These are phyloP conservation scores for Coemansia sp. DNA, from an alignment of 371 early-diverging fungal genomes.

Conservation along the genomic window DNA sequence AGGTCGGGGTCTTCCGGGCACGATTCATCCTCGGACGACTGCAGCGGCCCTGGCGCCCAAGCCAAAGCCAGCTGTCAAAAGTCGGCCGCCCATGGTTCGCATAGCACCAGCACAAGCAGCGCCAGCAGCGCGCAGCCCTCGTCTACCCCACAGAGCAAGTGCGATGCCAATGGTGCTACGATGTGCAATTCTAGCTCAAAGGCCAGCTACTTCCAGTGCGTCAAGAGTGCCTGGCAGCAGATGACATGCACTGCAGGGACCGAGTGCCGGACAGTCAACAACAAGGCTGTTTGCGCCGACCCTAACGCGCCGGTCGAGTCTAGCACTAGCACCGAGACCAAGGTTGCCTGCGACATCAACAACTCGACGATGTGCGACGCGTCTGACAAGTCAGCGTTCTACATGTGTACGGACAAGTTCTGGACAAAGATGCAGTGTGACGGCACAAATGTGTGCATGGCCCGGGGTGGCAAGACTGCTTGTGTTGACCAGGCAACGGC, in stretches of 20 bases:
- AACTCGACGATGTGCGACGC: conserved; percentile 41
- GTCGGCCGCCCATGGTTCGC: neutral
- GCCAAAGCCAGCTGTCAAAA: neutral
- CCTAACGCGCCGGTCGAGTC: conserved; percentile 20
- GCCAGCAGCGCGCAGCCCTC: neutral
- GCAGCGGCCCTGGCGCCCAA: neutral
- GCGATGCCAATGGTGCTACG: conserved; percentile 19
- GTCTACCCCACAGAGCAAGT: conserved; percentile 5
- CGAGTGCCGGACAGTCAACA: conserved; percentile 28
- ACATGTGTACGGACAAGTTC: conserved; percentile 29
- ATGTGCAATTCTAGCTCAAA: conserved; percentile 27
- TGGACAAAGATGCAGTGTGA: conserved; percentile 48
- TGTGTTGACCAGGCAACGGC: conserved; percentile 34
- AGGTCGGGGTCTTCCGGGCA: neutral
- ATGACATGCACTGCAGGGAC: conserved; percentile 36
- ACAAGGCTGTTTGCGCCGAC: conserved; percentile 37
- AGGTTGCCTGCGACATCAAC: conserved; percentile 18
- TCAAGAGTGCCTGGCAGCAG: conserved; percentile 29
- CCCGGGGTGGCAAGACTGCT: conserved; percentile 20
- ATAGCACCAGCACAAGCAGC: neutral
- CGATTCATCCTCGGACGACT: too few species aligned
- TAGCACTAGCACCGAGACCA: neutral
- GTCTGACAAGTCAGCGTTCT: conserved; percentile 20
- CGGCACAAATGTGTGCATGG: conserved; percentile 39
- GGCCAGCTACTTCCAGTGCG: conserved; percentile 28